A percentile compares a stretch with the other conserved stretches of the same genome.
Conservation (phyloP, 371 early-diverging fungal species). For the Apophysomyces trapeziformis region DNA sequence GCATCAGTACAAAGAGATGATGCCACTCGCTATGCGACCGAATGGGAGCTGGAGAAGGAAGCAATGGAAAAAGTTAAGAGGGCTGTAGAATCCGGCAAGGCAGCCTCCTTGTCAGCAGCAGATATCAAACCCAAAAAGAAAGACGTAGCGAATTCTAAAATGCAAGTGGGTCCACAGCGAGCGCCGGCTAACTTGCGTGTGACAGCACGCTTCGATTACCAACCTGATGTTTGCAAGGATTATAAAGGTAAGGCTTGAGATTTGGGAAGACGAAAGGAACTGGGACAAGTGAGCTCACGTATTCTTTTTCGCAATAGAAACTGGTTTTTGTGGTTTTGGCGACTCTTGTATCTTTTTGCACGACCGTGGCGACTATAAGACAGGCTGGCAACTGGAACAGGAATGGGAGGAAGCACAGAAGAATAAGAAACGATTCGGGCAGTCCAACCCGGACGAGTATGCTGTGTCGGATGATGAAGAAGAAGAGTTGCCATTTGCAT, state of each 20-base stretch:
- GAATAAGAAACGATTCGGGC: slow-evolving; percentile 57
- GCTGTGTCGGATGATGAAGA: slow-evolving; percentile 62
- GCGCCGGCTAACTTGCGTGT: slow-evolving; percentile 87
- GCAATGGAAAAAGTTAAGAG: slow-evolving; percentile 39
- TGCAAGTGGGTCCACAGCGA: slow-evolving; percentile 84
- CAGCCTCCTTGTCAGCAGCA: slow-evolving; percentile 21
- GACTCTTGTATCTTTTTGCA: slow-evolving; percentile 97
- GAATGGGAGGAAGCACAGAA: slow-evolving; percentile 93
- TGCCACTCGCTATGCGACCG: slow-evolving; percentile 58
- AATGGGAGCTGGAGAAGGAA: slow-evolving; percentile 51
- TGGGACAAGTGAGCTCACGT: not conserved
- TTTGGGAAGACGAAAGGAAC: not conserved
- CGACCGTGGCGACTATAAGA: slow-evolving; percentile 96
- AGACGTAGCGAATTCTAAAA: slow-evolving; percentile 50
- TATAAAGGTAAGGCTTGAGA: slow-evolving; percentile 76
- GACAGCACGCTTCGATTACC: slow-evolving; percentile 91
- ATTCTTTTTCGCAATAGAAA: slow-evolving; percentile 49
- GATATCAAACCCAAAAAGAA: slow-evolving; percentile 38
- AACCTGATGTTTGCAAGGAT: slow-evolving; percentile 98
- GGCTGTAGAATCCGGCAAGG: slow-evolving; percentile 33
- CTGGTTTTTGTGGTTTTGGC: slow-evolving; percentile 96
- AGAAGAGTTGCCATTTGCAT: slow-evolving; percentile 90
- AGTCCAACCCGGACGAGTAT: slow-evolving; percentile 52
- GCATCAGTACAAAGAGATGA: slow-evolving; percentile 51
- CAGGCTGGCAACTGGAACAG: slow-evolving; percentile 93